Conservation (phyloP, 345 rosid species). For the Cochlearia excelsa region DNA sequence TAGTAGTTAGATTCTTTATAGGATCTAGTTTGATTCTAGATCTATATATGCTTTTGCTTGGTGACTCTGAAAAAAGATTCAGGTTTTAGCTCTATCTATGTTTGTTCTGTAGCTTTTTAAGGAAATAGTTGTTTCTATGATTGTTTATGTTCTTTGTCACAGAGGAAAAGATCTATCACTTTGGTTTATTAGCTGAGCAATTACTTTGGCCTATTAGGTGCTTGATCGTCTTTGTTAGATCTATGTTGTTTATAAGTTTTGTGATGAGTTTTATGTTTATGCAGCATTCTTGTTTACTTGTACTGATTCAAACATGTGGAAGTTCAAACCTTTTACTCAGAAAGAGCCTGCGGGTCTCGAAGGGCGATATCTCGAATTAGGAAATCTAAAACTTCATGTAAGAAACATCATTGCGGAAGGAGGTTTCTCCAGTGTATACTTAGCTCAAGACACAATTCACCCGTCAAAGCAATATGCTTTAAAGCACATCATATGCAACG, state of each 20-base stretch:
- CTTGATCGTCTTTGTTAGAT: slow-evolving; percentile 10
- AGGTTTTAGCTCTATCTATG: slow-evolving; percentile 6
- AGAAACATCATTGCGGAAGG: slow-evolving; percentile 83
- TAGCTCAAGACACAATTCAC: slow-evolving; percentile 68
- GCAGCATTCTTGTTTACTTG: slow-evolving; percentile 36
- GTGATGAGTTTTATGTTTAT: slow-evolving; percentile 3
- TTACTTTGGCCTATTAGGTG: neutral
- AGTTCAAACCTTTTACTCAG: slow-evolving; percentile 77
- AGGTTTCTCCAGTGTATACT: slow-evolving; percentile 91
- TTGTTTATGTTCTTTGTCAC: no score
- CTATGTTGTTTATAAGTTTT: slow-evolving; percentile 4
- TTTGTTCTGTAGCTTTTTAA: slow-evolving; percentile 5
- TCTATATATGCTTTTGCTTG: neutral
- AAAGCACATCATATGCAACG: slow-evolving; percentile 93
- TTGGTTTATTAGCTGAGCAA: slow-evolving; percentile 16
- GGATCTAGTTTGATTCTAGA: slow-evolving; percentile 25
- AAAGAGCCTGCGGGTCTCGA: slow-evolving; percentile 88
- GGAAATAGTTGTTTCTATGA: neutral
- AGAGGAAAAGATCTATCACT: neutral
- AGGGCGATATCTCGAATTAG: slow-evolving; percentile 81
- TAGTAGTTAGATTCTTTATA: slow-evolving; percentile 10
- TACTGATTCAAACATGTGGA: slow-evolving; percentile 66
- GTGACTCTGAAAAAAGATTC: slow-evolving; percentile 15
- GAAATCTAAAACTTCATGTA: slow-evolving; percentile 72
- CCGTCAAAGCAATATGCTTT: slow-evolving; percentile 82